phyloP scores from a whole-genome alignment of 345 rosid species.

The Heritiera littoralis region DNA sequence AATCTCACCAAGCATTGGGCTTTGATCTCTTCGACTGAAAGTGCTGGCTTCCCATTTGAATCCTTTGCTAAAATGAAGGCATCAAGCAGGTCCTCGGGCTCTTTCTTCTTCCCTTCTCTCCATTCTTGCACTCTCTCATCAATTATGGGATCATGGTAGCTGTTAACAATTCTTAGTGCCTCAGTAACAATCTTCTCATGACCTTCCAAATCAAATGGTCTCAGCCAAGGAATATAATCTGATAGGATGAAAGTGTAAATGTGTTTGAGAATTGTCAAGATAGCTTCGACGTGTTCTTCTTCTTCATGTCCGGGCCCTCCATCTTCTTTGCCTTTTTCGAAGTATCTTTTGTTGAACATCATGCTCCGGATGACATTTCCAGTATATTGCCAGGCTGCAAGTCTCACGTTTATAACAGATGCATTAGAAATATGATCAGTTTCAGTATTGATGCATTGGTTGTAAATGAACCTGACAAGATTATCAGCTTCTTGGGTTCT shows the following conservation, averaged over 20 bases:
- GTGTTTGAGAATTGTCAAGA: not conserved
- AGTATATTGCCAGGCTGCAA: not conserved
- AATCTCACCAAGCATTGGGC: slow-evolving; percentile 9
- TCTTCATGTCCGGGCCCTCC: slow-evolving; percentile 1
- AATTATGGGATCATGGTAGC: not conserved
- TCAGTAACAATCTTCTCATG: slow-evolving; percentile 12
- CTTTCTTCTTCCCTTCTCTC: not conserved
- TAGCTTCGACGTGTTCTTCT: slow-evolving; percentile 18
- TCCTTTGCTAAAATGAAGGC: slow-evolving; percentile 17
- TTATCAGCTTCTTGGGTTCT: slow-evolving; percentile 53
- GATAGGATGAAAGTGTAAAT: not conserved
- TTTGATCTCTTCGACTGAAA: slow-evolving; percentile 9
- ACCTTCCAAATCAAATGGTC: slow-evolving; percentile 6
- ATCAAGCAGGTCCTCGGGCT: slow-evolving; percentile 11
- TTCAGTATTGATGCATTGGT: slow-evolving; percentile 19
- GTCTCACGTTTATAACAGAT: not conserved
- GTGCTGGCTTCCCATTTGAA: not conserved
- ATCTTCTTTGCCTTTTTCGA: slow-evolving; percentile 14
- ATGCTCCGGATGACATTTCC: slow-evolving; percentile 27
- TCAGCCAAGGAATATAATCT: not conserved
- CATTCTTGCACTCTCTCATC: slow-evolving; percentile 3
- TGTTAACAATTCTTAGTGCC: not conserved
- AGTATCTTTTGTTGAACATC: slow-evolving; percentile 28
- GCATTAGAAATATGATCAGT: not conserved
- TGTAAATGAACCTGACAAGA: slow-evolving; percentile 38